These are phyloP conservation scores for Funneliformis geosporum DNA, from an alignment of 192 early-diverging fungal species.

Conservation along the genomic window DNA sequence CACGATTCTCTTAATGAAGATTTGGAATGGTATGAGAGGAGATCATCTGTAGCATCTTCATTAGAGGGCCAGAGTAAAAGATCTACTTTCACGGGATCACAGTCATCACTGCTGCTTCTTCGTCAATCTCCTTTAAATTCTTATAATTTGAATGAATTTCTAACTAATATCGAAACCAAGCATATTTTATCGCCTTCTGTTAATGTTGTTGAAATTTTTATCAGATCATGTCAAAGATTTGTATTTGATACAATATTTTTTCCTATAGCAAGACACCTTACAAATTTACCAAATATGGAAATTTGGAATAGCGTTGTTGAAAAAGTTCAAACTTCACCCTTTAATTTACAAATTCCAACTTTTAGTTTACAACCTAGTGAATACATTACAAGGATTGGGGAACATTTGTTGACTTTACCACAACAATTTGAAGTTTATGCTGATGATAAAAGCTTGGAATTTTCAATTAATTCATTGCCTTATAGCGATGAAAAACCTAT, in stretches of 20 bases:
- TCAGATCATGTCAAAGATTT: slow-evolving; percentile 49
- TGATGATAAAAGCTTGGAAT: slow-evolving; percentile 54
- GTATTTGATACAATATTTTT: slow-evolving; percentile 62
- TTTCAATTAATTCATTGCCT: slow-evolving; percentile 48
- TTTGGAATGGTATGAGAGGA: slow-evolving; percentile 12
- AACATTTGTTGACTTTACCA: slow-evolving; percentile 67
- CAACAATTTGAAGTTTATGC: slow-evolving; percentile 68
- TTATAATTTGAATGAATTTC: slow-evolving; percentile 41
- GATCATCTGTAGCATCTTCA: background rate
- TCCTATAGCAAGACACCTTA: slow-evolving; percentile 50
- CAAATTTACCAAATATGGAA: slow-evolving; percentile 44
- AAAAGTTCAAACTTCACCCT: slow-evolving; percentile 19
- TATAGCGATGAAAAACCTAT: slow-evolving; percentile 36
- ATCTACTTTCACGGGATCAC: slow-evolving; percentile 26
- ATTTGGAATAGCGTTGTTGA: slow-evolving; percentile 42
- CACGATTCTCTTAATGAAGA: slow-evolving; percentile 18
- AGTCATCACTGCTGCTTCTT: slow-evolving; percentile 46
- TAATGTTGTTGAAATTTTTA: slow-evolving; percentile 35
- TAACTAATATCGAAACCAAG: slow-evolving; percentile 40
- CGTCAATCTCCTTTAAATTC: slow-evolving; percentile 59
- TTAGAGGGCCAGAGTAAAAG: slow-evolving; percentile 16
- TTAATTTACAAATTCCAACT: slow-evolving; percentile 48
- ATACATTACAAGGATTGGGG: slow-evolving; percentile 70
- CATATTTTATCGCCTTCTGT: slow-evolving; percentile 7
- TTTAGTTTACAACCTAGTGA: slow-evolving; percentile 68